Evolutionary conservation across 2,329 filamentous ascomycete species (phyloP).

Genomic region (Stemphylium beticola): DNA sequence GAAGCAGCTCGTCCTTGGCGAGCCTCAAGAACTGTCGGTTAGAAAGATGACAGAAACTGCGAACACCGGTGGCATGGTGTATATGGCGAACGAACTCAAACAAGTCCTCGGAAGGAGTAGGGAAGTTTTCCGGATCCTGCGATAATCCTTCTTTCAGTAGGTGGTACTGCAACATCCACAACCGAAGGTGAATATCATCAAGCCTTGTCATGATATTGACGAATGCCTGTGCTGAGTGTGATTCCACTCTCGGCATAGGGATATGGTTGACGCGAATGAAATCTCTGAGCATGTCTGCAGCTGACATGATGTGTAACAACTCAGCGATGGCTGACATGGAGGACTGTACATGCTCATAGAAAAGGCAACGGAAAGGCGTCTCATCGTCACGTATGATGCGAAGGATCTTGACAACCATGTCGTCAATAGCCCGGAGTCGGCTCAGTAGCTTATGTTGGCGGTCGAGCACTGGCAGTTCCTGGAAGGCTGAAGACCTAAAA

Average conservation of each 20-base stretch:
- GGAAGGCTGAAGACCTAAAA: slow-evolving; percentile 65
- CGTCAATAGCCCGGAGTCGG: slow-evolving; percentile 79
- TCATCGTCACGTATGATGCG: slow-evolving; percentile 68
- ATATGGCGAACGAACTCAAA: slow-evolving; percentile 81
- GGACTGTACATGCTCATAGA: slow-evolving; percentile 75
- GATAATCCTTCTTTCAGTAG: slow-evolving; percentile 76
- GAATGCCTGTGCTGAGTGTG: slow-evolving; percentile 50
- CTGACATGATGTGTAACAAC: slow-evolving; percentile 76
- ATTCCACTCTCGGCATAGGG: slow-evolving; percentile 65
- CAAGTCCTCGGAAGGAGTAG: slow-evolving; percentile 71
- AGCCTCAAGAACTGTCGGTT: slow-evolving; percentile 89
- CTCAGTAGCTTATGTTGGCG: slow-evolving; percentile 75
- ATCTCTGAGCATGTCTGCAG: slow-evolving; percentile 82
- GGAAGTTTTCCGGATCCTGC: slow-evolving; percentile 69
- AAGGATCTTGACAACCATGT: slow-evolving; percentile 75
- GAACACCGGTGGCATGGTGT: slow-evolving; percentile 82
- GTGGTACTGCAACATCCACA: slow-evolving; percentile 87
- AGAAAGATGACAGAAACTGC: slow-evolving; percentile 82
- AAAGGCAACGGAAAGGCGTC: slow-evolving; percentile 80
- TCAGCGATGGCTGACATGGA: slow-evolving; percentile 75
- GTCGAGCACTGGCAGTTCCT: slow-evolving; percentile 63
- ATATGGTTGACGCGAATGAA: slow-evolving; percentile 79
- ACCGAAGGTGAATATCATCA: slow-evolving; percentile 83
- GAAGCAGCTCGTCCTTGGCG: slow-evolving; percentile 83
- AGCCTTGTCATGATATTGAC: slow-evolving; percentile 68